Evolutionary conservation across 345 rosid genomes (phyloP).

Genomic region (Salix purpurea): DNA sequence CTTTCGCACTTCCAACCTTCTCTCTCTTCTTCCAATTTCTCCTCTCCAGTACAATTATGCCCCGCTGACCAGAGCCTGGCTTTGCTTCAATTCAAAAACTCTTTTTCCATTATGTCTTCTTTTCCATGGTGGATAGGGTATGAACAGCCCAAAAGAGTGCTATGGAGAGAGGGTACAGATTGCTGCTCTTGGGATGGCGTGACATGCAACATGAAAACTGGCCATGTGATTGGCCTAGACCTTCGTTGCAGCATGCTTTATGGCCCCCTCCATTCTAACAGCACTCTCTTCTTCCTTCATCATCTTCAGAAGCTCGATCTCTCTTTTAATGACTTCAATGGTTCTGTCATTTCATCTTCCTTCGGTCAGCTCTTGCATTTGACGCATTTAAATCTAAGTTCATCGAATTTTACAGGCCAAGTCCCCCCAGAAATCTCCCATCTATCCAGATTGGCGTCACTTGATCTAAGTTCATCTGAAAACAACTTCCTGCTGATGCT

Average conservation of each 20-base stretch:
- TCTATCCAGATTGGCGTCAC: neutral
- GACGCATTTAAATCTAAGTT: constrained; percentile 9
- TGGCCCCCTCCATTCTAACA: constrained; percentile 8
- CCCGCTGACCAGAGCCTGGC: too few species aligned
- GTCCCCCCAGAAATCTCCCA: constrained; percentile 2
- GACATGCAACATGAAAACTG: constrained; percentile 11
- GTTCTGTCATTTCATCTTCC: neutral
- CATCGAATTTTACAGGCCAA: neutral
- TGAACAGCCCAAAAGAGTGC: too few species aligned
- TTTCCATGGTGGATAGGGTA: accelerated
- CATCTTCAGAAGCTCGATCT: constrained; percentile 29
- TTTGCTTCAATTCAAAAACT: too few species aligned
- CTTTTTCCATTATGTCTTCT: too few species aligned
- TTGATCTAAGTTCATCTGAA: neutral
- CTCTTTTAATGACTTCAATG: constrained; percentile 17
- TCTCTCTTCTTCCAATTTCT: too few species aligned
- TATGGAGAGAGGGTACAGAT: too few species aligned
- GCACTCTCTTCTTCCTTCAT: constrained; percentile 15
- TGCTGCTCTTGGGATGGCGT: constrained; percentile 14
- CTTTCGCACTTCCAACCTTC: too few species aligned
- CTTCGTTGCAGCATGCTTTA: neutral
- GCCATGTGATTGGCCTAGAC: neutral
- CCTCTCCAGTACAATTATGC: too few species aligned
- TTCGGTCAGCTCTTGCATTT: constrained; percentile 5
- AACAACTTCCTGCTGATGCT: neutral